phyloP scores from a whole-genome alignment of 2,329 filamentous ascomycete species.

The Cladosporium austrohemisphaericum region DNA sequence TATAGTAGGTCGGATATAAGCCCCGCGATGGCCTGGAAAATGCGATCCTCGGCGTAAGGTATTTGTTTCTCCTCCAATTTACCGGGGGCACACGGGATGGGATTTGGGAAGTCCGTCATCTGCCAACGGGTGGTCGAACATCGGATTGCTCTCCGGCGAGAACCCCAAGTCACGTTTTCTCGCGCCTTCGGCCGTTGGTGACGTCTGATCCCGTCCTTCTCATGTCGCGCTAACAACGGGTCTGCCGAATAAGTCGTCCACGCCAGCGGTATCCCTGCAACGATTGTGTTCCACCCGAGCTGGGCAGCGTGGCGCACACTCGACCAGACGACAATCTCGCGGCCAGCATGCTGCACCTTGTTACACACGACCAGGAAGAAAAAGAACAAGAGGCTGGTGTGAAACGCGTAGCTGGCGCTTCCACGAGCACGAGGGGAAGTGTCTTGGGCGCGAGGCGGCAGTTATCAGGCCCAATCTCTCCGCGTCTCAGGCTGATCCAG shows the following conservation, averaged over 20 bases:
- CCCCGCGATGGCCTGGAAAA: no score
- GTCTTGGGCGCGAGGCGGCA: neutral
- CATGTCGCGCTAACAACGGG: neutral
- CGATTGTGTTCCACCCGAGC: neutral
- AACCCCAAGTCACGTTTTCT: neutral
- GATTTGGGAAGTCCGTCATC: neutral
- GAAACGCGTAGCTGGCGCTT: neutral
- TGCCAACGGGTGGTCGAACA: neutral
- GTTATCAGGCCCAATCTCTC: constrained; percentile 1
- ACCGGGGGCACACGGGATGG: neutral
- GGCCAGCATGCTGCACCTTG: neutral
- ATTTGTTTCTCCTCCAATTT: neutral
- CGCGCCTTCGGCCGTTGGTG: constrained; percentile 1
- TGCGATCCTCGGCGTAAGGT: constrained; percentile 7
- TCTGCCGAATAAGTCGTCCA: neutral
- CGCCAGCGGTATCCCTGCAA: constrained; percentile 3
- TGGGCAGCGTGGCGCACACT: neutral
- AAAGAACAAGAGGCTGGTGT: no score
- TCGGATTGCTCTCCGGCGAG: neutral
- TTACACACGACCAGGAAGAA: no score
- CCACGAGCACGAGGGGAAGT: neutral
- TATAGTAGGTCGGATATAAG: no score
- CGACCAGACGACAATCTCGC: neutral
- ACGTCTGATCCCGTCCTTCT: neutral
- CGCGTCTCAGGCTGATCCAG: constrained; percentile 3